Evolutionary conservation across 1,139 yeast genomes (phyloP), one percentile per base, ranked within the genome.

Genomic region (Candida albicans): DNA sequence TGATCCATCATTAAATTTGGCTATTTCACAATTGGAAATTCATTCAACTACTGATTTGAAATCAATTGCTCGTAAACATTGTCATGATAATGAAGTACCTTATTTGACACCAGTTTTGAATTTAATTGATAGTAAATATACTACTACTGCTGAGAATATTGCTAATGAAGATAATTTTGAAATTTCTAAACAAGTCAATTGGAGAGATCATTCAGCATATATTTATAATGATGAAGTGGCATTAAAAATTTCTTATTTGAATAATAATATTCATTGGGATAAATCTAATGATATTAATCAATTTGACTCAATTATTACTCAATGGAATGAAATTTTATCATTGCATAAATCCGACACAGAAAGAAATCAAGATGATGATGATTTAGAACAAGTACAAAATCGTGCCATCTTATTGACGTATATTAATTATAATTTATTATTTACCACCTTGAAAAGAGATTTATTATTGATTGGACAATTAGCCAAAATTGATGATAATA

Each of bases 131-230:
- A 52, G 68, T 2, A 52, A 70, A 2, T 72, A 73, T 52, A 69
- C 80, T 13, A 64, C 70, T 4, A 70, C 22, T 4, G 22, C 22
- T 4, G 22, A 18, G 5, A 18, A 68, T 46, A 53, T 68, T 31
- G 48, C 68, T 1, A 50, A 61, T 4, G 51, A 62, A 3, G 61
- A 18, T 18, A 18, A 18, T 18, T 18, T 58, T 10, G 55, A 64
- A 29, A 57, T 72, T 42, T 59, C 66, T 39, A 59, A 60, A 29
- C 54, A 65, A 11, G 70, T 90, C 37, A 57, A 67, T 31, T 91
- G 96, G 96, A 76, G 95, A 59, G 69, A 75, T 35, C 89, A 87
- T 62, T 67, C 70, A n/a, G 96, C 96, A 0, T 58, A 58, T 8
- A 72, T 91, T 29, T 70, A 73, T 51, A 87, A 87, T 52, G 86